A percentile compares a stretch with the other conserved stretches of the same genome.
phyloP scores from a whole-genome alignment of 1,139 yeast genomes.

The Blastobotrys malaysiensis region DNA sequence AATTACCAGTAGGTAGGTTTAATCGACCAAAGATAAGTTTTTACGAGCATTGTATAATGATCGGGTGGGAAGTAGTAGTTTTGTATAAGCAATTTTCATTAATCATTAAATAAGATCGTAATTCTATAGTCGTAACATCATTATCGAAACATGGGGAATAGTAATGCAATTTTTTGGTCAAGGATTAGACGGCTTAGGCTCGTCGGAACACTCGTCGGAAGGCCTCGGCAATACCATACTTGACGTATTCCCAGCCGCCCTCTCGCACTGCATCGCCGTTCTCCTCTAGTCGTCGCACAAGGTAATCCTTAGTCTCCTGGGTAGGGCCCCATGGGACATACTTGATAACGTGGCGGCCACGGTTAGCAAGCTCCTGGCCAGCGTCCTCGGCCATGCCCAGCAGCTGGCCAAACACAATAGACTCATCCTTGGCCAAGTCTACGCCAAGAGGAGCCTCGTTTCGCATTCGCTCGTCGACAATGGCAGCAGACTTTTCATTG shows the following conservation, averaged over 20 bases:
- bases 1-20: no score
- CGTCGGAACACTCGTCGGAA: conserved; percentile 14
- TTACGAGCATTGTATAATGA: no score
- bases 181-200: conserved; percentile 4
- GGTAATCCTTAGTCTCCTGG: conserved; percentile 83
- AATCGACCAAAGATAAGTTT: no score
- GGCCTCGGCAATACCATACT: conserved; percentile 19
- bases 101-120: neutral
- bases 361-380: conserved; percentile 65
- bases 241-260: conserved; percentile 61
- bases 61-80: neutral
- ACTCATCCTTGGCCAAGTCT: conserved; percentile 25
- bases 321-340: conserved; percentile 99
- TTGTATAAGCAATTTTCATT: neutral
- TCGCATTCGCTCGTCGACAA: conserved; percentile 55
- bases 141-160: neutral
- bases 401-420: conserved; percentile 83
- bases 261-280: conserved; percentile 96
- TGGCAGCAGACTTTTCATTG: conserved; percentile 70
- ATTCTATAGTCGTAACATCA: neutral
- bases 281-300: conserved; percentile 88
- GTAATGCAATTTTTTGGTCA: neutral
- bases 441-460: conserved; percentile 25
- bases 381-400: conserved; percentile 95
- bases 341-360: conserved; percentile 72